phyloP scores from a whole-genome alignment of 768 basidiomycete species.

The Tulasnella sp. region DNA sequence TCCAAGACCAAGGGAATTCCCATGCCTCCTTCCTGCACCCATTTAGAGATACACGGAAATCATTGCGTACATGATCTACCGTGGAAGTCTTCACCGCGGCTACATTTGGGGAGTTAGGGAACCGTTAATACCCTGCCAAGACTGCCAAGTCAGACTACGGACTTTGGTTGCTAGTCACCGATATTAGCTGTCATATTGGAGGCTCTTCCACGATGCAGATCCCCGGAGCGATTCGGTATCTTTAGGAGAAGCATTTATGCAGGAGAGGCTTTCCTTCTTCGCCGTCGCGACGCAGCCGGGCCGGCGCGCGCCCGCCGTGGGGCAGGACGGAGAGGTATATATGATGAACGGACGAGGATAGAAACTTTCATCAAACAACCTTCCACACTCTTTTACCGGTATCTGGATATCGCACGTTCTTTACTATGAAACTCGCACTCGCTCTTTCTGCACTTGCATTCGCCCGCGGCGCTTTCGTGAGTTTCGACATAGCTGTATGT shows the following conservation, averaged over 20 bases:
- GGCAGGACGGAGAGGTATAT: neutral
- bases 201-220: neutral
- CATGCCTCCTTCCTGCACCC: neutral
- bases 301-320: neutral
- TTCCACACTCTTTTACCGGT: neutral
- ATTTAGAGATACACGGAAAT: neutral
- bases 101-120: neutral
- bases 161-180: neutral
- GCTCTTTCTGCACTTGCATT: constrained; percentile 10
- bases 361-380: neutral
- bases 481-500: neutral
- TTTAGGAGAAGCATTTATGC: neutral
- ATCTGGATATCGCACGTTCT: constrained; percentile 15
- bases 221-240: neutral
- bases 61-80: neutral
- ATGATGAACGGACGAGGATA: neutral
- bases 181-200: neutral
- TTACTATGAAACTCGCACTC: constrained; percentile 5
- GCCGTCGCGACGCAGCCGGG: neutral
- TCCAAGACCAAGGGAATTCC: neutral
- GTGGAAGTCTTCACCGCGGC: neutral
- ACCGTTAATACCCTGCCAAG: neutral
- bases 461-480: constrained; percentile 1
- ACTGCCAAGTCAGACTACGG: constrained; percentile 1
- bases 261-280: neutral